Evolutionary conservation across 2,329 filamentous ascomycete genomes (phyloP).

Genomic region (Zymoseptoria crescenta): DNA sequence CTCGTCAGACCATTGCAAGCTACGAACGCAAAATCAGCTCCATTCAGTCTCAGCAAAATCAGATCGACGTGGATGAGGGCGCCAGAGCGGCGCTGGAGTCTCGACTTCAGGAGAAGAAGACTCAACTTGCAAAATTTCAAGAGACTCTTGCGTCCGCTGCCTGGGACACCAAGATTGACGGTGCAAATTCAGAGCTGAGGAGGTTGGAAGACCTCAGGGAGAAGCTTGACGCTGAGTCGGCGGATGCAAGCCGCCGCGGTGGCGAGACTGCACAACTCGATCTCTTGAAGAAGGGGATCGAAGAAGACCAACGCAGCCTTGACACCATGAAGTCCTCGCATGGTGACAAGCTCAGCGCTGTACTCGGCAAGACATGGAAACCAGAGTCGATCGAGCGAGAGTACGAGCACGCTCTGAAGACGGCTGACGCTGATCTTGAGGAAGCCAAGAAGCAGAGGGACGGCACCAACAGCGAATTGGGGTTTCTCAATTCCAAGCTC

Average conservation of each 20-base stretch:
- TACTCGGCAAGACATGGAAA: constrained; percentile 62
- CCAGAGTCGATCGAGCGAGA: constrained; percentile 60
- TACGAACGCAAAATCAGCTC: constrained; percentile 64
- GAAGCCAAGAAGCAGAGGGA: constrained; percentile 66
- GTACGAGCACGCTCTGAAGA: constrained; percentile 57
- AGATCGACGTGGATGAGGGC: constrained; percentile 80
- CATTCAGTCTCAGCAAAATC: constrained; percentile 61
- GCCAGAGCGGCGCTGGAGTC: constrained; percentile 68
- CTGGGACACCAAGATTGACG: constrained; percentile 63
- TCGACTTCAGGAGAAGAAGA: constrained; percentile 61
- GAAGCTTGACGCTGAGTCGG: constrained; percentile 68
- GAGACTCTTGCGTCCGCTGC: constrained; percentile 55
- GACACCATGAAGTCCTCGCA: constrained; percentile 72
- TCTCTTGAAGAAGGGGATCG: constrained; percentile 70
- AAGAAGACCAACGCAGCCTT: constrained; percentile 64
- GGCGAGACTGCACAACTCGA: constrained; percentile 79
- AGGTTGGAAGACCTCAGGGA: constrained; percentile 65
- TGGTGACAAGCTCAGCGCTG: constrained; percentile 56
- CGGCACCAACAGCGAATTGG: constrained; percentile 60
- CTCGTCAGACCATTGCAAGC: constrained; percentile 61
- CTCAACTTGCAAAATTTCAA: constrained; percentile 53
- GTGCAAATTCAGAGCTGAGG: constrained; percentile 57
- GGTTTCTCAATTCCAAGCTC: constrained; percentile 67
- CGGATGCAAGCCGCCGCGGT: constrained; percentile 72
- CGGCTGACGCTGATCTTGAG: constrained; percentile 50